Evolutionary conservation across 208 protist genomes (phyloP).

Genomic region (Crithidia sp.): DNA sequence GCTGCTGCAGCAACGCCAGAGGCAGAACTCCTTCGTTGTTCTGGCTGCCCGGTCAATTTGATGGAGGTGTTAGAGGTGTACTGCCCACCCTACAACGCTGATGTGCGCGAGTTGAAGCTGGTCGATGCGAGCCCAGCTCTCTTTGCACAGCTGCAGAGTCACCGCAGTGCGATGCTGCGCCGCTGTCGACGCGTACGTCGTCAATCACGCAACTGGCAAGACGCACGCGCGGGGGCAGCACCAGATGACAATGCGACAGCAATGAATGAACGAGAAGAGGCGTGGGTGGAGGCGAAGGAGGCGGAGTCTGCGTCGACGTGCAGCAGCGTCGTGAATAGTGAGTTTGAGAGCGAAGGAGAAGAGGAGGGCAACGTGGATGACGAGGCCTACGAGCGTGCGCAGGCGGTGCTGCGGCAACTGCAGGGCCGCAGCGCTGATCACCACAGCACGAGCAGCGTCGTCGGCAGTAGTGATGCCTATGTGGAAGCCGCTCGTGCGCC

Average conservation of each 20-base stretch:
- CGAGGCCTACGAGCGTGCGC: too few relatives aligned
- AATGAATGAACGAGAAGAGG: neutral
- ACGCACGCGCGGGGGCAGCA: neutral
- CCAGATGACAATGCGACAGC: neutral
- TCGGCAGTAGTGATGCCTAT: neutral
- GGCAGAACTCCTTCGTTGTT: conserved; percentile 37
- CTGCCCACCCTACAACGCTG: conserved; percentile 73
- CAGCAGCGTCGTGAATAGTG: conserved; percentile 43
- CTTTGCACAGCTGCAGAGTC: conserved; percentile 19
- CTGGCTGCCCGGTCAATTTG: conserved; percentile 74
- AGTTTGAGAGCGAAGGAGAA: conserved; percentile 1
- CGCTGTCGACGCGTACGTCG: conserved; percentile 3
- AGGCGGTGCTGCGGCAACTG: neutral
- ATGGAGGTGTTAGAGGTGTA: conserved; percentile 85
- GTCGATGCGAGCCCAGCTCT: conserved; percentile 17
- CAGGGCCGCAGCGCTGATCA: neutral
- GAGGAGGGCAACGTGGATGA: neutral
- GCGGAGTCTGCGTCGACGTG: conserved; percentile 54
- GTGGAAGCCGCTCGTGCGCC: neutral
- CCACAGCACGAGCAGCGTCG: neutral
- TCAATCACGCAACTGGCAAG: conserved; percentile 3
- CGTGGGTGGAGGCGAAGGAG: conserved; percentile 42
- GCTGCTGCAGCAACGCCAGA: neutral
- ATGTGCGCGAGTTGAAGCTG: conserved; percentile 34
- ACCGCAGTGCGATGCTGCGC: conserved; percentile 40